Percentiles rank a stretch among this genome's conserved stretches.
Evolutionary conservation across 495 filamentous ascomycete genomes (phyloP).

Genomic region (Trichoderma virens): DNA sequence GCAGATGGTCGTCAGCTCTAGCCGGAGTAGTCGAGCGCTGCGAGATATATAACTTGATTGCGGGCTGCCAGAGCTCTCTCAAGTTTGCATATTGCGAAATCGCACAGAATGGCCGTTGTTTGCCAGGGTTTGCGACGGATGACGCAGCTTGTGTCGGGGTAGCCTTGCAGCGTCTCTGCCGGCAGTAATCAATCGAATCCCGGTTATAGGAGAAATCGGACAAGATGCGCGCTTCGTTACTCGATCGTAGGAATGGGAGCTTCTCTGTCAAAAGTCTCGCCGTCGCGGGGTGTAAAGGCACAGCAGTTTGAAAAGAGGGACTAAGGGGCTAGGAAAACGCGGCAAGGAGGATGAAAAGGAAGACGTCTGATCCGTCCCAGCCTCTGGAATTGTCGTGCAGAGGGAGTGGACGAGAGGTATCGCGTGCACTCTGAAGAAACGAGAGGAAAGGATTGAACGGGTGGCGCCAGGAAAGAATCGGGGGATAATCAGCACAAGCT

Average conservation of each 20-base stretch:
- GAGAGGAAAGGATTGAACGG: neutral
- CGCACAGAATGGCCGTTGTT: neutral
- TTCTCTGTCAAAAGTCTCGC: neutral
- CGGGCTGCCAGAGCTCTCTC: constrained; percentile 4
- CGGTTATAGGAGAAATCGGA: neutral
- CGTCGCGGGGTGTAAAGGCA: neutral
- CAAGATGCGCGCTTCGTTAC: neutral
- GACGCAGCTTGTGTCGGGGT: neutral
- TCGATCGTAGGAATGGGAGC: neutral
- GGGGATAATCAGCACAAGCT: neutral
- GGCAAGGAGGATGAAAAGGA: neutral
- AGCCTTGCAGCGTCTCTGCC: neutral
- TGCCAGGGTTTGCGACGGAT: neutral
- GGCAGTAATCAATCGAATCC: neutral
- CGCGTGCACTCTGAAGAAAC: neutral
- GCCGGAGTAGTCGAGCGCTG: neutral
- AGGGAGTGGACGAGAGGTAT: neutral
- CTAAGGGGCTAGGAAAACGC: neutral
- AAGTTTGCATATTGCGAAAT: neutral
- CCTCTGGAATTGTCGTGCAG: neutral
- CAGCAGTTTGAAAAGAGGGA: neutral
- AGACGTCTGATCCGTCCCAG: neutral
- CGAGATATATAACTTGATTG: neutral
- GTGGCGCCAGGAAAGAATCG: neutral
- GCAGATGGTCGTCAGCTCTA: neutral